These are phyloP conservation scores for Podila minutissima DNA, from an alignment of 192 early-diverging fungal genomes.

Conservation along the genomic window DNA sequence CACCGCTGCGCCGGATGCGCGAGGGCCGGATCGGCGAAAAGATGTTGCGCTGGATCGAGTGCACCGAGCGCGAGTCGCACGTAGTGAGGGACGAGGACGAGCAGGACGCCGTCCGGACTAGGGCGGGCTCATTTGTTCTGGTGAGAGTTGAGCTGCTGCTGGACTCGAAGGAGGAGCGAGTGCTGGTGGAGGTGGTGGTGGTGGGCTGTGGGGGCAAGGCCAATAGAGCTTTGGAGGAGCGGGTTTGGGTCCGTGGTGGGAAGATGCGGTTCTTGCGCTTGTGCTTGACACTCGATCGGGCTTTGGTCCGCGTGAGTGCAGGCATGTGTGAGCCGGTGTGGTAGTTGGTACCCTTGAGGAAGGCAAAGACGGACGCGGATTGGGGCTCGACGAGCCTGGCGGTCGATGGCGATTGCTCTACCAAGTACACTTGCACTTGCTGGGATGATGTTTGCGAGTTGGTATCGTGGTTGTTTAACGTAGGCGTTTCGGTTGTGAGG, in stretches of 20 bases:
- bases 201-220: not conserved
- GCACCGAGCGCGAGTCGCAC: not conserved
- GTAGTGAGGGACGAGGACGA: not conserved
- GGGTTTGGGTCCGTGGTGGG: not conserved
- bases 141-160: not conserved
- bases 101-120: not conserved
- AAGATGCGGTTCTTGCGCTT: not conserved
- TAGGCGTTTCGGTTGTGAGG: not conserved
- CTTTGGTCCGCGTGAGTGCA: constrained; percentile 18
- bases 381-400: constrained; percentile 11
- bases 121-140: not conserved
- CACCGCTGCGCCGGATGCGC: not conserved
- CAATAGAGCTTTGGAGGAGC: not conserved
- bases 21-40: not conserved
- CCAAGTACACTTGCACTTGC: not conserved
- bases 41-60: not conserved
- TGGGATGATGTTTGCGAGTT: not conserved
- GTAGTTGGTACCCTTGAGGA: constrained; percentile 6
- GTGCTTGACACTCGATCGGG: constrained; percentile 11
- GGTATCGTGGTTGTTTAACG: not conserved
- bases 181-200: not conserved
- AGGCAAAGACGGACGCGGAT: constrained; percentile 13
- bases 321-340: constrained; percentile 9
- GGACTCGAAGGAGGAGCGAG: not conserved
- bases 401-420: constrained; percentile 15